These are phyloP conservation scores for Salix caprea DNA, from an alignment of 345 rosid species.

Conservation along the genomic window DNA sequence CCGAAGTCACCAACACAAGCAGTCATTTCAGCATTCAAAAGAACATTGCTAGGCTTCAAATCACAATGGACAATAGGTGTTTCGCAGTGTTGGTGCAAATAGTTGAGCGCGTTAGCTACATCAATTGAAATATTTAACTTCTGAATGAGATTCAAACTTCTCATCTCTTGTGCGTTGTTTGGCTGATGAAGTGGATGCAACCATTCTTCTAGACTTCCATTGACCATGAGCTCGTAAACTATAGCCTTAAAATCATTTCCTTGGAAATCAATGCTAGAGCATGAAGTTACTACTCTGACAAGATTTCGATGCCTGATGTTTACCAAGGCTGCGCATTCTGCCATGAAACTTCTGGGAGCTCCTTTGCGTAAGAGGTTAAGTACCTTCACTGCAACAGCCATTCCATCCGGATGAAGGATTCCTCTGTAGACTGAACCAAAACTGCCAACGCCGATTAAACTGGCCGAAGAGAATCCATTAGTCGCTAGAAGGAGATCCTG, in stretches of 20 bases:
- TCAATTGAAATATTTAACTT: neutral
- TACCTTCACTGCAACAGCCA: neutral
- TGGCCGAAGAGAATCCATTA: neutral
- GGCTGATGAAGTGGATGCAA: neutral
- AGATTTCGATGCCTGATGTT: neutral
- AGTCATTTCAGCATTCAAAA: too few species aligned
- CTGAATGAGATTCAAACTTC: neutral
- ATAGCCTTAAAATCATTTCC: neutral
- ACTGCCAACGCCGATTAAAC: neutral
- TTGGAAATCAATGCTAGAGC: neutral
- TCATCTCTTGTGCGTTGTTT: neutral
- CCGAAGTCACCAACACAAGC: too few species aligned
- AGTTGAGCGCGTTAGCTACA: too few species aligned
- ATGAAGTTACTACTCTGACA: neutral
- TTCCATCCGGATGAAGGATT: neutral
- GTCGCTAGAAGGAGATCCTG: neutral
- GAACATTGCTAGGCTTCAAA: too few species aligned
- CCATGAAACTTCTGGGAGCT: neutral
- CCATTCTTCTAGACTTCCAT: neutral
- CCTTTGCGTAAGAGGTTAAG: neutral
- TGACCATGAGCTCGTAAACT: neutral
- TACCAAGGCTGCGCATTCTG: neutral
- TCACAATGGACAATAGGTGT: too few species aligned
- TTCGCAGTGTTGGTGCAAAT: neutral
- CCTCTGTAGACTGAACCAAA: neutral